phyloP scores from a whole-genome alignment of 495 filamentous ascomycete species.

The Penicillium argentinense region DNA sequence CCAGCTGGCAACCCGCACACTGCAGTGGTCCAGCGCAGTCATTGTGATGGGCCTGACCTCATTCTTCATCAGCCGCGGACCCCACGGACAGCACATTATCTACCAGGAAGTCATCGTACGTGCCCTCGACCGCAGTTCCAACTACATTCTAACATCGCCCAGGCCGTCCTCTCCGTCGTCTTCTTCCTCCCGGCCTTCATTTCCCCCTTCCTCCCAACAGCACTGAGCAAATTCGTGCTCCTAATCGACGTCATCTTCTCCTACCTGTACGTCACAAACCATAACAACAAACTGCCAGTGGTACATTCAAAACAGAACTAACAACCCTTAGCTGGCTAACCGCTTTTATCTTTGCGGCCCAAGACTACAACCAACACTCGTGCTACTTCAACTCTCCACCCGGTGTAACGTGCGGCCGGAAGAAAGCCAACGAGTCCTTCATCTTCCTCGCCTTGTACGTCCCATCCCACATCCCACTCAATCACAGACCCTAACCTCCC shows the following conservation, averaged over 20 bases:
- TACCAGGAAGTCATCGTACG: conserved; percentile 60
- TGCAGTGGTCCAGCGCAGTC: conserved; percentile 57
- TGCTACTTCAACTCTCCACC: conserved; percentile 36
- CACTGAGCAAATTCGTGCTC: conserved; percentile 45
- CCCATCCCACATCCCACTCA: background rate
- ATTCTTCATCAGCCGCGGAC: conserved; percentile 50
- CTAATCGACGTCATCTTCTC: conserved; percentile 61
- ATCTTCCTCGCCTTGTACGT: conserved; percentile 63
- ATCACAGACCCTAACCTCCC: background rate
- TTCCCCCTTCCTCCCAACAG: conserved; percentile 47
- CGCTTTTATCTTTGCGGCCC: conserved; percentile 57
- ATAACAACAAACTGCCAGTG: too few relatives aligned
- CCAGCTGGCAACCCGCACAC: conserved; percentile 31
- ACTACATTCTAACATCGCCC: background rate
- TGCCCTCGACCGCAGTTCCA: conserved; percentile 1
- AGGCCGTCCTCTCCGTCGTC: conserved; percentile 55
- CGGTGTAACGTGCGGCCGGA: conserved; percentile 28
- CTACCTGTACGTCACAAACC: conserved; percentile 51
- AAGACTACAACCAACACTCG: conserved; percentile 48
- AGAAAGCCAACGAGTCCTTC: conserved; percentile 57
- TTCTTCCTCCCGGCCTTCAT: conserved; percentile 60
- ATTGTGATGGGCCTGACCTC: conserved; percentile 62
- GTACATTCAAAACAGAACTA: conserved; percentile 13
- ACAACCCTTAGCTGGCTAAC: conserved; percentile 52
- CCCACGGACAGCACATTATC: conserved; percentile 44